These are phyloP conservation scores for Spiromastix sp. DNA, from an alignment of 2,329 filamentous ascomycete genomes.

Conservation along the genomic window DNA sequence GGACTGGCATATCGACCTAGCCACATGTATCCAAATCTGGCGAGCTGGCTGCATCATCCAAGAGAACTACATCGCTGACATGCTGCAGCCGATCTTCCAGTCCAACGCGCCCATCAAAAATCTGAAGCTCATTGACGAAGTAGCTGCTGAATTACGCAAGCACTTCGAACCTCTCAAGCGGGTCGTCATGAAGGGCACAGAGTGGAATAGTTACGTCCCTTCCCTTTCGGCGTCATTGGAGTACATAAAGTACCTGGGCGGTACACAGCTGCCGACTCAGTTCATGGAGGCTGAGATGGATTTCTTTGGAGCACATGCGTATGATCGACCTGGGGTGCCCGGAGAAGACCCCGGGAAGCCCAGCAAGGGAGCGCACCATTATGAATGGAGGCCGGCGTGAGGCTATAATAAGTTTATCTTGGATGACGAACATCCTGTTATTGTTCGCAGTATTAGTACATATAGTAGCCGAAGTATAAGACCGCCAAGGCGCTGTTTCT, in stretches of 20 bases:
- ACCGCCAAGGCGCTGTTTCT: no score
- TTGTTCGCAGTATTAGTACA: no score
- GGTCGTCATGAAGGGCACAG: conserved; percentile 44
- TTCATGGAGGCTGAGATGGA: conserved; percentile 20
- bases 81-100: conserved; percentile 40
- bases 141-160: background rate
- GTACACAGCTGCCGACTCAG: conserved; percentile 51
- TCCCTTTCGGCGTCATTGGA: conserved; percentile 53
- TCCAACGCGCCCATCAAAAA: background rate
- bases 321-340: conserved; percentile 42
- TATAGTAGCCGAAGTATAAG: no score
- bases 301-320: conserved; percentile 49
- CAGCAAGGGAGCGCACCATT: conserved; percentile 50
- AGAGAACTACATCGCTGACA: conserved; percentile 52
- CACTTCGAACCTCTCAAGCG: conserved; percentile 38
- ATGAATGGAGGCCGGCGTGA: conserved; percentile 47
- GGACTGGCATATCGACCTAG: conserved; percentile 43
- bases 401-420: no score
- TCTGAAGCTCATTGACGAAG: background rate
- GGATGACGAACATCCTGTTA: no score
- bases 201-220: conserved; percentile 51
- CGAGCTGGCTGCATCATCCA: conserved; percentile 62
- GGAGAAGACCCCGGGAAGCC: conserved; percentile 43
- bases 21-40: conserved; percentile 47
- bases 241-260: conserved; percentile 55